phyloP scores from a whole-genome alignment of 331 rosid genomes.

The Rhamnella rubrinervis region DNA sequence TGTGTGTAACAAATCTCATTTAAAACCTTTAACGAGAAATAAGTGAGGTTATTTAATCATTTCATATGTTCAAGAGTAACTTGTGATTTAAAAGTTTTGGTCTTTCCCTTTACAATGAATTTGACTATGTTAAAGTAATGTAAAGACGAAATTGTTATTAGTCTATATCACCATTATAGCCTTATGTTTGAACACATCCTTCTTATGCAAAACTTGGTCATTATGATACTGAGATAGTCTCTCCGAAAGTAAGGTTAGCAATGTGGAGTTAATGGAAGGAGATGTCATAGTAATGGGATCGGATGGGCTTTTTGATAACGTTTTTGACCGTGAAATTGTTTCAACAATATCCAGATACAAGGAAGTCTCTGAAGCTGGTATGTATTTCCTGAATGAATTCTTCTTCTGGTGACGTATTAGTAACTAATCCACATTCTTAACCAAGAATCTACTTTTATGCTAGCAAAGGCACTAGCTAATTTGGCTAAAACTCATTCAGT shows the following conservation, averaged over 20 bases:
- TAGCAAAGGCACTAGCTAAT: constrained; percentile 91
- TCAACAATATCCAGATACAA: constrained; percentile 35
- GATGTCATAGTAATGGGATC: constrained; percentile 85
- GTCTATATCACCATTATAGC: no score
- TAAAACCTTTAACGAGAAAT: no score
- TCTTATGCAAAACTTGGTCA: not conserved
- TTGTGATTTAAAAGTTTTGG: no score
- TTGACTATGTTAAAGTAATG: no score
- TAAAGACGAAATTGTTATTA: no score
- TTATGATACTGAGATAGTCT: constrained; percentile 13
- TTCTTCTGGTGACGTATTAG: constrained; percentile 8
- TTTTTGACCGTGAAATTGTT: constrained; percentile 68
- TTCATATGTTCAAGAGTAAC: no score
- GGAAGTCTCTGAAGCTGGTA: constrained; percentile 76
- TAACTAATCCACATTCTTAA: constrained; percentile 10
- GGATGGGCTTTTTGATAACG: constrained; percentile 77
- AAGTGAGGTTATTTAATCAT: no score
- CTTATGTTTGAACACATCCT: no score
- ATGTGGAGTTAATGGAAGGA: constrained; percentile 61
- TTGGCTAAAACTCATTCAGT: constrained; percentile 73
- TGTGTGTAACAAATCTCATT: no score
- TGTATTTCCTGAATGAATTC: constrained; percentile 19
- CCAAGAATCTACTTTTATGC: constrained; percentile 40
- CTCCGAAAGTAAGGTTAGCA: constrained; percentile 53
- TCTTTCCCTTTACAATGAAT: no score